A percentile compares a stretch with the other conserved stretches of the same genome.
phyloP scores from a whole-genome alignment of 73 alveolate species.

The Blepharisma japonicum region DNA sequence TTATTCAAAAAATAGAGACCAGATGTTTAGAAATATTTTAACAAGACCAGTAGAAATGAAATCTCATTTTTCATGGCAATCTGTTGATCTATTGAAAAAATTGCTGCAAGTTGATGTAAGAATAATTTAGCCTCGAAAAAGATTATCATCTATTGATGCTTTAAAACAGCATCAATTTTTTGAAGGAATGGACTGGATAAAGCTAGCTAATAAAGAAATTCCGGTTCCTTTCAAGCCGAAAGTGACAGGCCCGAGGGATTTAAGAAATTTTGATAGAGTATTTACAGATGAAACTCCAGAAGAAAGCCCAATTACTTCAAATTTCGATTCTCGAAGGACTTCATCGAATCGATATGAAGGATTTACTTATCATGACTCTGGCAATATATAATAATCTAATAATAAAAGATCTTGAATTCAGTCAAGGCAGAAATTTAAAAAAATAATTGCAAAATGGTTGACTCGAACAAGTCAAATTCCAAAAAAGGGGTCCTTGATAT shows the following conservation, averaged over 20 bases:
- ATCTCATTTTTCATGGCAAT: constrained; percentile 44
- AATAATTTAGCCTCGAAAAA: constrained; percentile 47
- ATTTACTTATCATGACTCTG: no score
- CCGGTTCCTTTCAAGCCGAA: constrained; percentile 69
- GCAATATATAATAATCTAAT: no score
- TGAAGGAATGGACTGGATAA: constrained; percentile 72
- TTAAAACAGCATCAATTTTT: constrained; percentile 78
- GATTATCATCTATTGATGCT: constrained; percentile 44
- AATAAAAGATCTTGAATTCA: no score
- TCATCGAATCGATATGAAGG: no score
- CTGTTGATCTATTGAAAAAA: constrained; percentile 35
- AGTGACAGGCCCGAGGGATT: constrained; percentile 41
- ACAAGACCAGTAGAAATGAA: constrained; percentile 38
- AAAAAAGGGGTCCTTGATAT: constrained; percentile 13
- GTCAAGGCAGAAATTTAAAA: no score
- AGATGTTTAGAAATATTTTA: constrained; percentile 44
- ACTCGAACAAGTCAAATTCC: background rate
- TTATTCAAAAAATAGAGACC: constrained; percentile 43
- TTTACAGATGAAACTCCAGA: no score
- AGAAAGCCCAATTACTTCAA: no score
- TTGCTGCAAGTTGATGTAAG: constrained; percentile 40
- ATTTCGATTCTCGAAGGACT: no score
- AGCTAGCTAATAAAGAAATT: constrained; percentile 47
- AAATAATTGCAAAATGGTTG: background rate
- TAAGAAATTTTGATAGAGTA: constrained; percentile 44